phyloP scores from a whole-genome alignment of 2,329 filamentous ascomycete genomes.

The Colletotrichum sp. region DNA sequence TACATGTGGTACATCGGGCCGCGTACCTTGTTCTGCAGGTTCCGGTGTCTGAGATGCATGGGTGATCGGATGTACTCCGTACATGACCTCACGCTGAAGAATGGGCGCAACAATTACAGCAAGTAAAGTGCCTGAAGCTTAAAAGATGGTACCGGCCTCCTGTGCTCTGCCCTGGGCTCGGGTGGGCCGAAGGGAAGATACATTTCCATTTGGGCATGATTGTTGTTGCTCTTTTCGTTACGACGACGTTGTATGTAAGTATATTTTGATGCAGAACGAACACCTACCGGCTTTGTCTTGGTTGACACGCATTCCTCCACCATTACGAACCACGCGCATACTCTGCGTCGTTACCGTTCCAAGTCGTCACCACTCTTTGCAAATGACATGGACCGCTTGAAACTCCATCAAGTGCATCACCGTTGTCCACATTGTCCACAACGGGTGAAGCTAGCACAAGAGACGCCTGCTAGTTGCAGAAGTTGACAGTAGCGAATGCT shows the following conservation, averaged over 20 bases:
- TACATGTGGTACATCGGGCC: neutral
- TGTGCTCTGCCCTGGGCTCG: neutral
- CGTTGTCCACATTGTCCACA: neutral
- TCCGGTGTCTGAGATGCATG: conserved; percentile 13
- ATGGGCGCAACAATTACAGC: neutral
- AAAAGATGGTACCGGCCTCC: neutral
- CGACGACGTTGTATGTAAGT: neutral
- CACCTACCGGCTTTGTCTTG: neutral
- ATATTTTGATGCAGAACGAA: neutral
- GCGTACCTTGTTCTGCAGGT: conserved; percentile 10
- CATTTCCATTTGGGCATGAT: neutral
- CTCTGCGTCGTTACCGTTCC: neutral
- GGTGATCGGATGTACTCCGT: conserved; percentile 12
- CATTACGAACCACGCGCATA: conserved; percentile 1
- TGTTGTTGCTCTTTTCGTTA: neutral
- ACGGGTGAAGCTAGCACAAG: neutral
- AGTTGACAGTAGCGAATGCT: neutral
- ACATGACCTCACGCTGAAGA: conserved; percentile 19
- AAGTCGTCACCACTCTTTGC: neutral
- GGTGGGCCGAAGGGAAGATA: neutral
- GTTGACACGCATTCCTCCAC: conserved; percentile 1
- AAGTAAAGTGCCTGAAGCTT: neutral
- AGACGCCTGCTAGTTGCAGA: neutral
- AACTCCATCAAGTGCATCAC: neutral
- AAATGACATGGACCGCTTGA: neutral